phyloP scores from a whole-genome alignment of 805 yeast species.

The Lipomyces yamadae region DNA sequence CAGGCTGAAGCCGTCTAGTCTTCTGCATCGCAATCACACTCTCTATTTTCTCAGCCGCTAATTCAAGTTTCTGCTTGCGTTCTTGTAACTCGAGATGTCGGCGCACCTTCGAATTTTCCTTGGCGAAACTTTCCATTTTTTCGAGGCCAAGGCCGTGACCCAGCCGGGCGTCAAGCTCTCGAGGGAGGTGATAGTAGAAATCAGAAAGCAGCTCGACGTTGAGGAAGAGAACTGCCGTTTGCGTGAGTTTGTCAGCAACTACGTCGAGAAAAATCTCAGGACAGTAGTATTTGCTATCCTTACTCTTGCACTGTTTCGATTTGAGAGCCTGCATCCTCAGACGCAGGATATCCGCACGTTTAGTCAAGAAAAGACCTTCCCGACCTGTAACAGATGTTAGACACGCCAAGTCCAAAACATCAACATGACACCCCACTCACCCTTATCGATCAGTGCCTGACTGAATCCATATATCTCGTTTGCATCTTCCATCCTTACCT shows the following conservation, averaged over 20 bases:
- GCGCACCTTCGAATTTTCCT: constrained; percentile 89
- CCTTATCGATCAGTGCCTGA: constrained; percentile 70
- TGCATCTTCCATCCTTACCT: constrained; percentile 44
- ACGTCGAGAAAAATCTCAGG: constrained; percentile 94
- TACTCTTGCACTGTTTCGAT: constrained; percentile 73
- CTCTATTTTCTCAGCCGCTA: constrained; percentile 84
- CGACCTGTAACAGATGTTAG: constrained; percentile 50
- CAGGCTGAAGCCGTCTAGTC: constrained; percentile 22
- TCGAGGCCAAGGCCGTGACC: constrained; percentile 67
- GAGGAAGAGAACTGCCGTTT: constrained; percentile 88
- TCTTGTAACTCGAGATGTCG: constrained; percentile 92
- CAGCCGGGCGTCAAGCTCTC: constrained; percentile 82
- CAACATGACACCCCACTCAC: constrained; percentile 6
- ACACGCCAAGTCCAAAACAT: neutral
- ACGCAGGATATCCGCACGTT: constrained; percentile 69
- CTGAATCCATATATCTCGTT: constrained; percentile 87
- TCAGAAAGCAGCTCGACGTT: constrained; percentile 94
- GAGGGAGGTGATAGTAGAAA: constrained; percentile 93
- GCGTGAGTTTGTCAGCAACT: constrained; percentile 86
- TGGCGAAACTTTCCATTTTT: constrained; percentile 86
- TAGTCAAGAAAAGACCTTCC: constrained; percentile 78
- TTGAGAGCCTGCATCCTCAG: constrained; percentile 78
- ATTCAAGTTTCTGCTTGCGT: constrained; percentile 83
- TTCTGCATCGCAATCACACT: constrained; percentile 73
- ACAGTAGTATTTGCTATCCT: constrained; percentile 84